Evolutionary conservation across 2,329 filamentous ascomycete species (phyloP).

Genomic region (Coleophoma crateriformis): DNA sequence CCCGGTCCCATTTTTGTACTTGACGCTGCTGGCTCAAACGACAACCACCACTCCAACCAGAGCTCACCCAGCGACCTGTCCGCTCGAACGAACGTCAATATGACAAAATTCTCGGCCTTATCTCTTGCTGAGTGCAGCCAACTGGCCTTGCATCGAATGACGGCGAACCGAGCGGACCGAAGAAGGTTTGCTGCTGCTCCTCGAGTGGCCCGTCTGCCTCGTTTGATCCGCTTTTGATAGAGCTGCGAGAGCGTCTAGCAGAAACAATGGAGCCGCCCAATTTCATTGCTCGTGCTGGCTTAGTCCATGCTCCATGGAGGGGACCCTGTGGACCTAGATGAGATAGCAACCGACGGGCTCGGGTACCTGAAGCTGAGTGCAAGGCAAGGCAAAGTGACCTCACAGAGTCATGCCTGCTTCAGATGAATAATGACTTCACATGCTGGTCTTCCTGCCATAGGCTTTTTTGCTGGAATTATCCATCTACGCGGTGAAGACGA

Average conservation of each 20-base stretch:
- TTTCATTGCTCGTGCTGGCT: slow-evolving; percentile 9
- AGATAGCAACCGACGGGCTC: slow-evolving; percentile 2
- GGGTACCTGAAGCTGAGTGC: background rate
- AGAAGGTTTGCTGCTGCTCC: background rate
- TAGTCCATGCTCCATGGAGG: background rate
- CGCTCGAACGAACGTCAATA: slow-evolving; percentile 3
- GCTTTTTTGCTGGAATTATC: too few species aligned
- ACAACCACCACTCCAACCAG: background rate
- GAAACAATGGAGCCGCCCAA: slow-evolving; percentile 12
- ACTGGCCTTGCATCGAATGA: background rate
- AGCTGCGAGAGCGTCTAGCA: background rate
- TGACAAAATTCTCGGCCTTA: slow-evolving; percentile 8
- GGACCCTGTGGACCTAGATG: background rate
- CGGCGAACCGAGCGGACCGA: background rate
- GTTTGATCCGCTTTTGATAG: slow-evolving; percentile 1
- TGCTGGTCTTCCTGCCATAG: background rate
- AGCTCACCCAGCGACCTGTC: slow-evolving; percentile 5
- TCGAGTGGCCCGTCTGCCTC: background rate
- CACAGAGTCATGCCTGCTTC: slow-evolving; percentile 1
- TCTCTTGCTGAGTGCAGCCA: slow-evolving; percentile 1
- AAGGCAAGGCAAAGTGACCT: background rate
- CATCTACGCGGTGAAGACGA: slow-evolving; percentile 5
- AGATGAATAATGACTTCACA: slow-evolving; percentile 13
- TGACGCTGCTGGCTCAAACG: too few species aligned
- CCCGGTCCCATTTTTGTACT: slow-evolving; percentile 1